Percentiles rank a stretch among this genome's conserved stretches.
phyloP scores from a whole-genome alignment of 768 basidiomycete genomes.

The Megacollybia marginata region DNA sequence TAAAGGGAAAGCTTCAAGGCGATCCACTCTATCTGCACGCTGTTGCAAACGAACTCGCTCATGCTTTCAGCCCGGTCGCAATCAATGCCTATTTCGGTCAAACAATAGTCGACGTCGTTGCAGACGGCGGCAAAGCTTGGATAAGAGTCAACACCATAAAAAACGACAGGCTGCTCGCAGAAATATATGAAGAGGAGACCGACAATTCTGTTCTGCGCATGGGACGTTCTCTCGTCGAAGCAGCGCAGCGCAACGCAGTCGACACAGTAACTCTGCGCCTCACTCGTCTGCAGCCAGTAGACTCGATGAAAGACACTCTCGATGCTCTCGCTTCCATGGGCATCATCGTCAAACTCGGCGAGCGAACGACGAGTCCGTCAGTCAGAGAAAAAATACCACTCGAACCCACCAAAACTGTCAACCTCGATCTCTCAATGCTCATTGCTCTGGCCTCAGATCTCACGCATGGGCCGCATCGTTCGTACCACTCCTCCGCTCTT shows the following conservation, averaged over 20 bases:
- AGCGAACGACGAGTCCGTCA: slow-evolving; percentile 19
- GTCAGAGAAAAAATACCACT: too few species aligned
- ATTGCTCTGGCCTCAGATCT: slow-evolving; percentile 82
- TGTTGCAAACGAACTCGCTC: too few species aligned
- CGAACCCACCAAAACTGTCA: slow-evolving; percentile 43
- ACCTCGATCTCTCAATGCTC: slow-evolving; percentile 78
- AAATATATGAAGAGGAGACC: too few species aligned
- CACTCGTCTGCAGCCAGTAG: slow-evolving; percentile 54
- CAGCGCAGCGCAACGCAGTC: slow-evolving; percentile 47
- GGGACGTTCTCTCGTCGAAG: slow-evolving; percentile 59
- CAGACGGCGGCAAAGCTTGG: slow-evolving; percentile 70
- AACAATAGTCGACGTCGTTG: slow-evolving; percentile 73
- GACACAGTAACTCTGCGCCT: slow-evolving; percentile 45
- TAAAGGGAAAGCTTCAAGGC: too few species aligned
- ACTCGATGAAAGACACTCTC: slow-evolving; percentile 43
- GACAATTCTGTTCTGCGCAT: slow-evolving; percentile 71
- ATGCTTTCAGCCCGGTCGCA: too few species aligned
- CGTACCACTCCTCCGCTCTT: slow-evolving; percentile 63
- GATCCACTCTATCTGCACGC: too few species aligned
- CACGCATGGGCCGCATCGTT: slow-evolving; percentile 51
- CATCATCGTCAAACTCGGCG: slow-evolving; percentile 61
- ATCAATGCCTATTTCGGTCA: too few species aligned
- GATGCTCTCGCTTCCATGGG: slow-evolving; percentile 51
- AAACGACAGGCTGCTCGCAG: slow-evolving; percentile 37
- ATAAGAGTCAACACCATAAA: slow-evolving; percentile 73